A percentile compares a stretch with the other conserved stretches of the same genome.
phyloP scores from a whole-genome alignment of 257 asterid genomes.

The Solanum medicagineum region DNA sequence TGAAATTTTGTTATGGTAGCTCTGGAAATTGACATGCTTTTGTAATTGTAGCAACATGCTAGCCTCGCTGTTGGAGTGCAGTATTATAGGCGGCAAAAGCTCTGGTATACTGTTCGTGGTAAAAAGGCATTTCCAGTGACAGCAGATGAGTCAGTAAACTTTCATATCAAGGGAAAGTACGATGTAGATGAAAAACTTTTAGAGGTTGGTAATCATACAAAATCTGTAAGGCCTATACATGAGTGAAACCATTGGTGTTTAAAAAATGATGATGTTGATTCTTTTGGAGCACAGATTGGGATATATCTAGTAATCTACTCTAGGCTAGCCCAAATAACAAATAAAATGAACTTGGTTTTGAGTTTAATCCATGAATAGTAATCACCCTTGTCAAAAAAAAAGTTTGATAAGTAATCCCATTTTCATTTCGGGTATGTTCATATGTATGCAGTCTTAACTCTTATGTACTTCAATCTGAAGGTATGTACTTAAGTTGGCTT shows the following conservation, averaged over 20 bases:
- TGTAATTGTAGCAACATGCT: constrained; percentile 31
- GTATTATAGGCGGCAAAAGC: constrained; percentile 37
- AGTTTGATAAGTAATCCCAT: neutral
- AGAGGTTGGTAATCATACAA: constrained; percentile 24
- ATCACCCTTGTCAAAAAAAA: neutral
- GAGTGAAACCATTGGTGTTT: neutral
- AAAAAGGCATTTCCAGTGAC: constrained; percentile 64
- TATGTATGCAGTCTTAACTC: neutral
- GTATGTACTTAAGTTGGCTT: neutral
- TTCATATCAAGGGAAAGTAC: constrained; percentile 59
- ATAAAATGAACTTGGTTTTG: neutral
- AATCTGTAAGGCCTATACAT: neutral
- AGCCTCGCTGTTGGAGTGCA: constrained; percentile 56
- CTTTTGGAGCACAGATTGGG: neutral
- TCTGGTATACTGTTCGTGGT: constrained; percentile 45
- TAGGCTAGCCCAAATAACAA: neutral
- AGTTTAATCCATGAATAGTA: neutral
- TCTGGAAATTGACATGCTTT: constrained; percentile 1
- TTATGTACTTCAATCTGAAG: neutral
- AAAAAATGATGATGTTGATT: neutral
- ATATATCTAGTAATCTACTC: neutral
- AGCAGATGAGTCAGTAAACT: constrained; percentile 31
- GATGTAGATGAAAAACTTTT: constrained; percentile 42
- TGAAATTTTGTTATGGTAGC: neutral
- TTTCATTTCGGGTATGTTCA: neutral